Conservation (phyloP, 768 basidiomycete species). For the Mycena indigotica region DNA sequence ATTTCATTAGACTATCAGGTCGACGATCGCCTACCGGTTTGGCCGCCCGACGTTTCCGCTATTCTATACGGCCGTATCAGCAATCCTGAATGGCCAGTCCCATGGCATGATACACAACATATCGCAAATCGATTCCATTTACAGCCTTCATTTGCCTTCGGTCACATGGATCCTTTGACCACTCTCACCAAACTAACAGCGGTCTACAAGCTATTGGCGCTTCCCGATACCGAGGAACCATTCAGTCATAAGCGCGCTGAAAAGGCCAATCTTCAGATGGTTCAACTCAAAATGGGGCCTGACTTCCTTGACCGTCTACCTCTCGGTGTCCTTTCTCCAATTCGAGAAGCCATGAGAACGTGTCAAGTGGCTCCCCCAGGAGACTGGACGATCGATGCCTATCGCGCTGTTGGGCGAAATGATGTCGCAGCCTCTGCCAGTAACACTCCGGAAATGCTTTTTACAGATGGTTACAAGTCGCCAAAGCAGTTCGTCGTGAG, state of each 20-base stretch:
- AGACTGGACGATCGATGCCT: slow-evolving; percentile 72
- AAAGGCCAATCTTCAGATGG: slow-evolving; percentile 58
- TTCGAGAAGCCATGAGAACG: slow-evolving; percentile 82
- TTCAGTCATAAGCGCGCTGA: slow-evolving; percentile 69
- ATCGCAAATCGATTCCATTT: slow-evolving; percentile 52
- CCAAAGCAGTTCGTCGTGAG: slow-evolving; percentile 62
- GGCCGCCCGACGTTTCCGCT: slow-evolving; percentile 77
- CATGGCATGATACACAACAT: slow-evolving; percentile 51
- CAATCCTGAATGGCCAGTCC: slow-evolving; percentile 70
- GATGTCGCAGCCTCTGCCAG: slow-evolving; percentile 72
- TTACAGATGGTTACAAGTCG: slow-evolving; percentile 56
- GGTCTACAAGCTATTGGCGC: slow-evolving; percentile 60
- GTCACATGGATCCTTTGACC: slow-evolving; percentile 58
- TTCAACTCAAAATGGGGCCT: slow-evolving; percentile 47
- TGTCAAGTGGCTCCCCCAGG: slow-evolving; percentile 79
- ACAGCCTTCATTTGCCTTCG: slow-evolving; percentile 61
- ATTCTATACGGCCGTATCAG: slow-evolving; percentile 62
- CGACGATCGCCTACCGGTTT: slow-evolving; percentile 74
- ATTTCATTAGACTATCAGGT: slow-evolving; percentile 46
- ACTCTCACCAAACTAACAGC: slow-evolving; percentile 55
- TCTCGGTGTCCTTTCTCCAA: slow-evolving; percentile 71
- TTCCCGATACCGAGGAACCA: slow-evolving; percentile 44
- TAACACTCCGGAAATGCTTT: slow-evolving; percentile 45
- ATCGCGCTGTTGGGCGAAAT: slow-evolving; percentile 68
- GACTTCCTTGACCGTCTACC: slow-evolving; percentile 60